These are phyloP conservation scores for Akanthomyces lecanii DNA, from an alignment of 2,329 filamentous ascomycete species.

Conservation along the genomic window DNA sequence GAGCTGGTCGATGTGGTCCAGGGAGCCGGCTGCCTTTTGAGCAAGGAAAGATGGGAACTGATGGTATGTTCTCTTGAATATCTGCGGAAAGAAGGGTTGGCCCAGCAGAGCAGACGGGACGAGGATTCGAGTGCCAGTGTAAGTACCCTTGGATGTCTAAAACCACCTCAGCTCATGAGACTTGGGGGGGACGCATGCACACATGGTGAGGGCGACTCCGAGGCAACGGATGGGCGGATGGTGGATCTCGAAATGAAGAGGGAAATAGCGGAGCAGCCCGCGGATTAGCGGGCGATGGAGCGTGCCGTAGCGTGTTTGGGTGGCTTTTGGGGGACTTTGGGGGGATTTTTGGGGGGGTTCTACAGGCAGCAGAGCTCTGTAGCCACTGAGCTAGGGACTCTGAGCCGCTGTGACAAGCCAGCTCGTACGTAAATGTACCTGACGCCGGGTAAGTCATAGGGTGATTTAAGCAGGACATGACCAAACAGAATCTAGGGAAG, in stretches of 20 bases:
- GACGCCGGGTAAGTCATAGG: too few relatives aligned
- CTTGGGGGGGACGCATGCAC: not conserved
- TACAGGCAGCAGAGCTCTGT: too few relatives aligned
- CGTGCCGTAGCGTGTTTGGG: not conserved
- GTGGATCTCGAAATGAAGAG: conserved; percentile 16
- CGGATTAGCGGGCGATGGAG: not conserved
- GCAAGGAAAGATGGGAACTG: not conserved
- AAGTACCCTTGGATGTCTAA: not conserved
- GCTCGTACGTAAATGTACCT: too few relatives aligned
- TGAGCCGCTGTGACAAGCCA: too few relatives aligned
- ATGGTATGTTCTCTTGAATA: not conserved
- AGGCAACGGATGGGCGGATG: conserved; percentile 10
- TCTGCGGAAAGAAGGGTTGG: not conserved
- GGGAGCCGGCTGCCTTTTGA: not conserved
- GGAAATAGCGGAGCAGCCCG: conserved; percentile 11
- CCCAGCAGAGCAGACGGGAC: conserved; percentile 5
- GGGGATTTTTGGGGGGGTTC: too few relatives aligned
- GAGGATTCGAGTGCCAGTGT: conserved; percentile 1
- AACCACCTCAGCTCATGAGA: not conserved
- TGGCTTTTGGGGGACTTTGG: too few relatives aligned
- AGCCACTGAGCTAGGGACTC: too few relatives aligned
- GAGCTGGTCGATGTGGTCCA: not conserved
- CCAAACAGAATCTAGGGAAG: too few relatives aligned
- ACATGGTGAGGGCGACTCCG: conserved; percentile 3
- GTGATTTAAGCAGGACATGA: too few relatives aligned